These are phyloP conservation scores for Trametes hirsuta DNA, from an alignment of 1,284 basidiomycete species.

Conservation along the genomic window DNA sequence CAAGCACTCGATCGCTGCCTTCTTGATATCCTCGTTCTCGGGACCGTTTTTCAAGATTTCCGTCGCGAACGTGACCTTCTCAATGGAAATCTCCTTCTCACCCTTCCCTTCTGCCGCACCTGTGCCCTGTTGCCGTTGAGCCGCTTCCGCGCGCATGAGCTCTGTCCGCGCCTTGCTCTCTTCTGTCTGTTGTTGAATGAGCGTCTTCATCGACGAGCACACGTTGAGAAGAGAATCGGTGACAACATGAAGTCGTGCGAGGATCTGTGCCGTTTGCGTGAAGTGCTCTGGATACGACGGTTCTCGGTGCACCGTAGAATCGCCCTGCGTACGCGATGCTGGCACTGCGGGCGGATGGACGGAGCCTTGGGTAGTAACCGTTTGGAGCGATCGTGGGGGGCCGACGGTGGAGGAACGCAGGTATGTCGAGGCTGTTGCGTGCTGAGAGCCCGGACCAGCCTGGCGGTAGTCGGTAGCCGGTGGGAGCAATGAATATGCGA, in stretches of 20 bases:
- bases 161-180: constrained; percentile 60
- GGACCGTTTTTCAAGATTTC: constrained; percentile 57
- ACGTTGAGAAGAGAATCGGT: constrained; percentile 59
- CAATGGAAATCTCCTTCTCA: constrained; percentile 53
- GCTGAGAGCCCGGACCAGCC: background rate
- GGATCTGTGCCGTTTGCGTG: constrained; percentile 35
- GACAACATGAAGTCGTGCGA: constrained; percentile 51
- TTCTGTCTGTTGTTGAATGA: constrained; percentile 63
- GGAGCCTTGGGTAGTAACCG: background rate
- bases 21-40: constrained; percentile 59
- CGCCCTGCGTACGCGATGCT: constrained; percentile 1
- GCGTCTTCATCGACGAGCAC: constrained; percentile 61
- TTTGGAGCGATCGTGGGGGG: background rate
- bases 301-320: constrained; percentile 7
- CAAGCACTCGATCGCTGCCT: constrained; percentile 69
- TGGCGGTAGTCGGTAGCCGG: constrained; percentile 13
- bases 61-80: constrained; percentile 65
- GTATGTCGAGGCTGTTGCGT: constrained; percentile 1
- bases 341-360: constrained; percentile 4
- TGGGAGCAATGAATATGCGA: constrained; percentile 3
- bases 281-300: constrained; percentile 1
- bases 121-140: constrained; percentile 31
- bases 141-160: constrained; percentile 50
- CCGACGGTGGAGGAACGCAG: constrained; percentile 12
- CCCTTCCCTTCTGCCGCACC: constrained; percentile 12